A percentile compares a stretch with the other conserved stretches of the same genome.
phyloP scores from a whole-genome alignment of 768 basidiomycete genomes.

The Amanita inopinata region DNA sequence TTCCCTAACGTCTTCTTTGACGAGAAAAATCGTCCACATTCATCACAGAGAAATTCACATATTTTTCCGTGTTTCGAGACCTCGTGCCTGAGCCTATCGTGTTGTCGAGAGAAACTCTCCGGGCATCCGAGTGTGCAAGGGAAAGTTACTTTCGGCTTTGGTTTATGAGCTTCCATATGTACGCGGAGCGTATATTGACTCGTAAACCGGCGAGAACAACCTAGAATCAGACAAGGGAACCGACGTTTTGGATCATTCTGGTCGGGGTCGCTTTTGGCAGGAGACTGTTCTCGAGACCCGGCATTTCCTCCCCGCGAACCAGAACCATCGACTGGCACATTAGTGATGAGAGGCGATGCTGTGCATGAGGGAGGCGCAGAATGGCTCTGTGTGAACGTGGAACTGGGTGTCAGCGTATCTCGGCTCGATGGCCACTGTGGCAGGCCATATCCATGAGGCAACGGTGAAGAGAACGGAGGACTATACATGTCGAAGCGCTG shows the following conservation, averaged over 20 bases:
- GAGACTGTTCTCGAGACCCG: conserved; percentile 22
- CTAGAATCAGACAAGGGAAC: conserved; percentile 37
- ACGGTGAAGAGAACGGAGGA: conserved; percentile 4
- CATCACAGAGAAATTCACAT: conserved; percentile 43
- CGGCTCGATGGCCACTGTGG: conserved; percentile 1
- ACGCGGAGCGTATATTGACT: conserved; percentile 46
- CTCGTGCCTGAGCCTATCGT: conserved; percentile 48
- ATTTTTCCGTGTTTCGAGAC: conserved; percentile 48
- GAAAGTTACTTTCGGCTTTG: conserved; percentile 37
- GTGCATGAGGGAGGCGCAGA: conserved; percentile 13
- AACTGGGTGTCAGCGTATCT: not conserved
- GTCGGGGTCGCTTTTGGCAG: conserved; percentile 24
- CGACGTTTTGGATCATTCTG: conserved; percentile 27
- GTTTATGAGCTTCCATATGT: conserved; percentile 46
- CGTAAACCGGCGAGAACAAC: conserved; percentile 40
- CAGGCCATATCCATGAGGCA: conserved; percentile 5
- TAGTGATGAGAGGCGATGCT: conserved; percentile 8
- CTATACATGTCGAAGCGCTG: conserved; percentile 6
- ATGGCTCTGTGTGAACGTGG: conserved; percentile 9
- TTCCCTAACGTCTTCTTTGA: conserved; percentile 41
- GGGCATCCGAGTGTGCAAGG: conserved; percentile 45
- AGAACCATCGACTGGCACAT: conserved; percentile 2
- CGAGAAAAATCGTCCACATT: conserved; percentile 46
- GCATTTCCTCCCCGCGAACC: not conserved
- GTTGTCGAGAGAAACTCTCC: conserved; percentile 46